Evolutionary conservation across 768 basidiomycete species (phyloP).

Genomic region (Bullera alba): DNA sequence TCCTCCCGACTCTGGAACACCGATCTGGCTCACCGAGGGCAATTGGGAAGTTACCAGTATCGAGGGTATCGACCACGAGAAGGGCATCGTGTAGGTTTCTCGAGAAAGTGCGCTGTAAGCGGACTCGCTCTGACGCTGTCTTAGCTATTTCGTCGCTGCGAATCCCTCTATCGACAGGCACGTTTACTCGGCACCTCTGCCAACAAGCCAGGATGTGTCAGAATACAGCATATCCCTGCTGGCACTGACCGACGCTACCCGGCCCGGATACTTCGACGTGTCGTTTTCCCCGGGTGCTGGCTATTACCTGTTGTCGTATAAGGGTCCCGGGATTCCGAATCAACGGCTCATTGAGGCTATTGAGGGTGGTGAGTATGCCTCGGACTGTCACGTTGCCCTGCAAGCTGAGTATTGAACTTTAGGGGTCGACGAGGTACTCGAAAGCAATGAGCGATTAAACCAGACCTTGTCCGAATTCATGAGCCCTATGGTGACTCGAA

Average conservation of each 20-base stretch:
- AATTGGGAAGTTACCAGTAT: slow-evolving; percentile 84
- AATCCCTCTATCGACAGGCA: slow-evolving; percentile 76
- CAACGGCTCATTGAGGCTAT: slow-evolving; percentile 63
- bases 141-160: slow-evolving; percentile 87
- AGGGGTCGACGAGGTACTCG: slow-evolving; percentile 60
- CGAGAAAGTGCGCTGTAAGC: not conserved
- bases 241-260: slow-evolving; percentile 40
- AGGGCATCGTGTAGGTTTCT: slow-evolving; percentile 62
- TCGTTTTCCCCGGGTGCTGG: slow-evolving; percentile 78
- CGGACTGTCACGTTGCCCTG: not conserved
- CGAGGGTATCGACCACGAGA: slow-evolving; percentile 61
- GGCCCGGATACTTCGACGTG: slow-evolving; percentile 57
- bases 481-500: slow-evolving; percentile 60
- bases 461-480: slow-evolving; percentile 63
- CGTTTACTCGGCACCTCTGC: slow-evolving; percentile 71
- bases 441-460: slow-evolving; percentile 62
- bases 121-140: slow-evolving; percentile 3
- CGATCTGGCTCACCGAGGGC: slow-evolving; percentile 77
- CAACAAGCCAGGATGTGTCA: slow-evolving; percentile 50
- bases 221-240: slow-evolving; percentile 19
- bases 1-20: slow-evolving; percentile 61
- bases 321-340: slow-evolving; percentile 78
- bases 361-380: slow-evolving; percentile 11
- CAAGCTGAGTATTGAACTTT: not conserved
- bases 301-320: slow-evolving; percentile 73